These are phyloP conservation scores for Hygrophila difformis DNA, from an alignment of 257 asterid species.

Conservation along the genomic window DNA sequence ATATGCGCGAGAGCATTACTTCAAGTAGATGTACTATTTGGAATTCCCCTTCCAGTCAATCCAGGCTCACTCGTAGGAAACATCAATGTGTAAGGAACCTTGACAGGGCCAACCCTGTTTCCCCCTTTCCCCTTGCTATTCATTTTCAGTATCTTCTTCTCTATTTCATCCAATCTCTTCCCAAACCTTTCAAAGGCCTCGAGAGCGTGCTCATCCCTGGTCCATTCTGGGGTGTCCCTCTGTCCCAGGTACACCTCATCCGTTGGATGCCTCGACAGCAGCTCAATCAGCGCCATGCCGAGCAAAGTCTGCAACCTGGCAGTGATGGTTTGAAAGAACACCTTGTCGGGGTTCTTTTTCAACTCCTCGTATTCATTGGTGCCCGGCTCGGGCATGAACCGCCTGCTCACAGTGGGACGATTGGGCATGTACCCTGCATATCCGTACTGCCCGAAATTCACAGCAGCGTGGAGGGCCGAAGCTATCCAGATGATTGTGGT, in stretches of 20 bases:
- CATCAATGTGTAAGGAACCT: slow-evolving; percentile 35
- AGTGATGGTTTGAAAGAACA: slow-evolving; percentile 31
- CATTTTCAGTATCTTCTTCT: slow-evolving; percentile 24
- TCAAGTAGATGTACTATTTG: slow-evolving; percentile 36
- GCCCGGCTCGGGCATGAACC: slow-evolving; percentile 34
- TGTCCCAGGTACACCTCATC: slow-evolving; percentile 42
- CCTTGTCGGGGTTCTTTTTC: slow-evolving; percentile 27
- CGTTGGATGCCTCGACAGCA: slow-evolving; percentile 35
- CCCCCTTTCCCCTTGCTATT: slow-evolving; percentile 27
- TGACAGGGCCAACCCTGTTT: slow-evolving; percentile 33
- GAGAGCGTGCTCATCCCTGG: slow-evolving; percentile 21
- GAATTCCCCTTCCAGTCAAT: slow-evolving; percentile 43
- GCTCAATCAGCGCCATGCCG: slow-evolving; percentile 37
- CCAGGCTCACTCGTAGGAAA: slow-evolving; percentile 37
- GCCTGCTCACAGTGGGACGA: slow-evolving; percentile 40
- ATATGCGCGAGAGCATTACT: too few relatives aligned
- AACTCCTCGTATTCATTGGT: slow-evolving; percentile 28
- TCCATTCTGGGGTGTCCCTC: slow-evolving; percentile 37
- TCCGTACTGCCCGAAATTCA: slow-evolving; percentile 41
- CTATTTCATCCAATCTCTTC: slow-evolving; percentile 21
- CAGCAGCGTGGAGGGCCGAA: slow-evolving; percentile 41
- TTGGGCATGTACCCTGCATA: slow-evolving; percentile 44
- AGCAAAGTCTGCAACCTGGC: slow-evolving; percentile 37
- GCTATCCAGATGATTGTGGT: slow-evolving; percentile 36
- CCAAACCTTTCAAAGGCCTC: slow-evolving; percentile 32